Base-by-base conservation (phyloP, 257 asterid species). In the Orobanche coerulescens region DNA sequence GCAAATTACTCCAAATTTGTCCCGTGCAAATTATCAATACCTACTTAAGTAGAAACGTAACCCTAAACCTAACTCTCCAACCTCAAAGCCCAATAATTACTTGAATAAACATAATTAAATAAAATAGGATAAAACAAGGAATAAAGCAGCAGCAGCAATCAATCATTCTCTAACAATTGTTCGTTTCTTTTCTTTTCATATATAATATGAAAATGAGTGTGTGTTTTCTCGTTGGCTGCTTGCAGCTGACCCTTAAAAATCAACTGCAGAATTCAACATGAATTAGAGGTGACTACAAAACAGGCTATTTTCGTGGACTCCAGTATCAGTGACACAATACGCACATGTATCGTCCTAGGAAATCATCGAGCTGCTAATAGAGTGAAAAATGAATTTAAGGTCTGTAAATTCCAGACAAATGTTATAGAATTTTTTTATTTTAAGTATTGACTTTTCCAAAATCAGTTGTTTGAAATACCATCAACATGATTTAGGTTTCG, bases 221-320 rank as follows among this genome's bases (percentile, higher is more conserved):
- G 24, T 53, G 34, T 28, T 36, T 25, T 30, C 48, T 30, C 55
- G n/a, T 49, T 19, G 40, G 31, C 71, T 47, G 22, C 55, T 78
- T 49, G 31, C 18, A 11, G 47, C 72, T 51, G 37, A 64, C 57
- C 18, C 51, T 61, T 55, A 34, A 52, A 30, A 22, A 37, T 76
- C 53, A 62, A 63, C 47, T 64, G 67, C 84, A 93, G 98, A 73
- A 76, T 83, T 49, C 98, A 93, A 68, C 97, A 89, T 57, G 95
- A 86, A 46, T 71, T 89, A 51, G 95, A 89, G 81, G 82, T 77
- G 67, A 66, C 86, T 6, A 84, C 97, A 47, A 93, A 93, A 73
- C 97, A 89, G 76, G 86, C 95, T 39, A 87, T 93, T 57, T 92
- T 89, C 61, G 88, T 89, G 75, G 98, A 89, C 77, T 89, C 98